Conservation (phyloP, 2,329 filamentous ascomycete species). For the Fusarium avenaceum region DNA sequence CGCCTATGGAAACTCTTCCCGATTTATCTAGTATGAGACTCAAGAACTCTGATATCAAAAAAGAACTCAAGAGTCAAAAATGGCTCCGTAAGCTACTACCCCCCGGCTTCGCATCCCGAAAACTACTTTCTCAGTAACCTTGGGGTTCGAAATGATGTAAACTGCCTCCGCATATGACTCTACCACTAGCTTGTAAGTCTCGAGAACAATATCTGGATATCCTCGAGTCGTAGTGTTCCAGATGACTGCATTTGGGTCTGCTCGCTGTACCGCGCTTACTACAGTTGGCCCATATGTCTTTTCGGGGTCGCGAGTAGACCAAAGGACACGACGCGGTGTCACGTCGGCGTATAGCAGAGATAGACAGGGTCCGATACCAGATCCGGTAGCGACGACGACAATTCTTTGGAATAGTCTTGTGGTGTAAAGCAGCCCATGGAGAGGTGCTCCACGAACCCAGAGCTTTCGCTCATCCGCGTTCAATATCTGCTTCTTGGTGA, state of each 20-base stretch:
- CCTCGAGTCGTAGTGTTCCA: constrained; percentile 27
- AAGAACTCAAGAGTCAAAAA: constrained; percentile 17
- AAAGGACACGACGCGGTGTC: constrained; percentile 18
- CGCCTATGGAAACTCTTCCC: too few species aligned
- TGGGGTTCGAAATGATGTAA: constrained; percentile 22
- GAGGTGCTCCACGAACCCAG: constrained; percentile 23
- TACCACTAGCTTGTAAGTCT: constrained; percentile 25
- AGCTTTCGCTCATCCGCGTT: constrained; percentile 12
- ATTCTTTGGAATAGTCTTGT: constrained; percentile 18
- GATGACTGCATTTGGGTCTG: constrained; percentile 19
- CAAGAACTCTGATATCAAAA: too few species aligned
- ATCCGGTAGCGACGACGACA: constrained; percentile 18
- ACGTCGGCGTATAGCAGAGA: constrained; percentile 14
- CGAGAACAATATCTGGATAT: constrained; percentile 17
- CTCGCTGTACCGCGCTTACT: constrained; percentile 9
- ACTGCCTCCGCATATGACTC: constrained; percentile 25
- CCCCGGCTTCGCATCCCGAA: constrained; percentile 19
- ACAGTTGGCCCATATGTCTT: constrained; percentile 20
- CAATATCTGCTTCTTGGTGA: constrained; percentile 28
- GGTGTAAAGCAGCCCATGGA: constrained; percentile 11
- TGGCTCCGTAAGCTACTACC: constrained; percentile 13
- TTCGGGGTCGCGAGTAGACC: constrained; percentile 22
- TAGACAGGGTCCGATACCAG: constrained; percentile 19
- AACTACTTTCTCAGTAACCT: constrained; percentile 24
- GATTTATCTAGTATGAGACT: too few species aligned